These are phyloP conservation scores for Musa itinerans DNA, from an alignment of 176 grass and related monocot genomes.

Conservation along the genomic window DNA sequence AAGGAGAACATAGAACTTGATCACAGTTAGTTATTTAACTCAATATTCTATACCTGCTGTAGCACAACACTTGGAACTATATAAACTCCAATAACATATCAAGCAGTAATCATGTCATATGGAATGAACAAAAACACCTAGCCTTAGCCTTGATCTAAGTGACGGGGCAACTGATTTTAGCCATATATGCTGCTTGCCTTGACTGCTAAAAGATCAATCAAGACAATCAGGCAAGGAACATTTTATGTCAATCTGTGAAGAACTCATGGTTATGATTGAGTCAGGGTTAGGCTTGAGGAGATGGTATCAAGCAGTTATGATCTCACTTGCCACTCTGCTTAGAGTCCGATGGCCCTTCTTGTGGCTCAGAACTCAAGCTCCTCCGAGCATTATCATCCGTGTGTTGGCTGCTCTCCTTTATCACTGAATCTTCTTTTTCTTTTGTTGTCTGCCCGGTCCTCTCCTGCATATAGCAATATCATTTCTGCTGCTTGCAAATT, in stretches of 20 bases:
- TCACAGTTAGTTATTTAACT: no score
- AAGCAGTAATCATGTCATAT: neutral
- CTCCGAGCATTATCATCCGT: neutral
- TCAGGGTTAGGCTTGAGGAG: neutral
- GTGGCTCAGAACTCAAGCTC: neutral
- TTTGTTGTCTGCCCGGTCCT: neutral
- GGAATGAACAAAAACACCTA: neutral
- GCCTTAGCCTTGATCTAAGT: neutral
- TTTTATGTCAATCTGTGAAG: neutral
- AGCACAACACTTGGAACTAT: no score
- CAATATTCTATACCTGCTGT: no score
- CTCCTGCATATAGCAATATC: neutral
- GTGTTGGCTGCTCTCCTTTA: neutral
- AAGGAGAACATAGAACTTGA: no score
- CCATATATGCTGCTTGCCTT: neutral
- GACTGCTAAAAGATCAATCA: slow-evolving; percentile 9
- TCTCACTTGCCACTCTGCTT: neutral
- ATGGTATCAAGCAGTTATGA: neutral
- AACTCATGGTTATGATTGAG: neutral
- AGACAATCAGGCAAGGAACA: neutral
- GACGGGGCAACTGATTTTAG: neutral
- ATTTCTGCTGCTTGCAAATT: neutral
- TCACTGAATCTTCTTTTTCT: neutral
- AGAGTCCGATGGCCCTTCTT: neutral
- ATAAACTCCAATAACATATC: neutral